Base-by-base conservation (phyloP, 495 filamentous ascomycete genomes). In the Articulospora tetracladia region DNA sequence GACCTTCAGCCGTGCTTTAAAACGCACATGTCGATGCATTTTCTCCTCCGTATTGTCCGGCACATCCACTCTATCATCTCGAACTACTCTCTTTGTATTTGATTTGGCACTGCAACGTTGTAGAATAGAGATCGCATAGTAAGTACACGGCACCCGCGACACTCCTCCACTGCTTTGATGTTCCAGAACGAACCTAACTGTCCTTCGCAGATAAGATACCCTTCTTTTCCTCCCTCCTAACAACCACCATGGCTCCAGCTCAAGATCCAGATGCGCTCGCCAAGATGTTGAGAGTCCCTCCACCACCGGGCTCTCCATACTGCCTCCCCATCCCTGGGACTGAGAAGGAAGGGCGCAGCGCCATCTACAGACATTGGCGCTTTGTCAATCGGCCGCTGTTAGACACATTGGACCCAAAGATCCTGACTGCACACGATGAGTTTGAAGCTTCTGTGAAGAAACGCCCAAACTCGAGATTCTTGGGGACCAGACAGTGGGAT, bases 401-500 rank as follows among this genome's bases (percentile, higher is more conserved):
- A 39, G 78, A 80, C 62, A 91, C 88, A 20, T 75, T 90, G 61
- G 86, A 93, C 72, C 91, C 92, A 12, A 73, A 85, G 61, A 73
- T 89, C 47, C 73, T 79, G 55, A 95, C 91, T 19, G 76, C 85
- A 44, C 88, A 96, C 77, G 90, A 96, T 30, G 76, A 91, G 23
- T 96, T 96, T 68, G 91, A 96, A 71, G 74, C 80, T 27, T 77
- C 83, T 19, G 81, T 79, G 69, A 79, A 67, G 66, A 69, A 69
- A 47, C 70, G 71, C 77, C 84, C 72, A 77, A 85, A 74, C 72
- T 84, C 72, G 65, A 82, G 69, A 63, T 97, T 91, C 74, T 76
- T 98, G 53, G 94, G 94, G 46, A 85, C 82, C 71, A 84, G 94
- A 41, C 84, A 89, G 0, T 97, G 89, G 77, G 86, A 97, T 72